Conservation (phyloP, 768 basidiomycete species). For the Mycena polygramma region DNA sequence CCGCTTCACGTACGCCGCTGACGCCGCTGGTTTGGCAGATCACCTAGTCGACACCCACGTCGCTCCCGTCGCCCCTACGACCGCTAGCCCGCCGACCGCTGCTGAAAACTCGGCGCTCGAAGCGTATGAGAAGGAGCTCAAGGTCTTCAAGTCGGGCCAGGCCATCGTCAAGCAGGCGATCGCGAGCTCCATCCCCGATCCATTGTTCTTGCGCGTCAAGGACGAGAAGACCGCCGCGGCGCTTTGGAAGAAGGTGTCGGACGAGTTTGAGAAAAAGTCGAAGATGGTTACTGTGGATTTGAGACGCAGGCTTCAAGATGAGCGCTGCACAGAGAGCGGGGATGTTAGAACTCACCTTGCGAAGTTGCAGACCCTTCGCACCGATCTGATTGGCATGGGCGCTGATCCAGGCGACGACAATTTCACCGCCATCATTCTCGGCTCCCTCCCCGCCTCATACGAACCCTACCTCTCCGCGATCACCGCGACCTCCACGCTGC, state of each 20-base stretch:
- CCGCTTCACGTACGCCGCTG: slow-evolving; percentile 32
- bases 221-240: too few relatives aligned
- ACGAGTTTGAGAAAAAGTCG: slow-evolving; percentile 39
- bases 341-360: slow-evolving; percentile 25
- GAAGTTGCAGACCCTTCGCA: too few relatives aligned
- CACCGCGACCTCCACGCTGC: slow-evolving; percentile 35
- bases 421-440: slow-evolving; percentile 25
- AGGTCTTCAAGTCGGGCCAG: too few relatives aligned
- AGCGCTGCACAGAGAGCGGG: slow-evolving; percentile 39
- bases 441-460: slow-evolving; percentile 43
- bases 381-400: slow-evolving; percentile 36
- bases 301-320: slow-evolving; percentile 38
- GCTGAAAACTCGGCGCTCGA: too few relatives aligned
- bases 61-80: too few relatives aligned
- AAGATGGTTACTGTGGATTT: slow-evolving; percentile 43
- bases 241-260: slow-evolving; percentile 18
- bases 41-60: too few relatives aligned
- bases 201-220: too few relatives aligned
- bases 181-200: too few relatives aligned
- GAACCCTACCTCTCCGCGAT: slow-evolving; percentile 39
- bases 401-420: slow-evolving; percentile 1
- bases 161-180: too few relatives aligned
- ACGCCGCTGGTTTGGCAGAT: slow-evolving; percentile 17
- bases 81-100: too few relatives aligned
- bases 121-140: too few relatives aligned